These are phyloP conservation scores for Circinella umbellata DNA, from an alignment of 371 early-diverging fungal species.

Conservation along the genomic window DNA sequence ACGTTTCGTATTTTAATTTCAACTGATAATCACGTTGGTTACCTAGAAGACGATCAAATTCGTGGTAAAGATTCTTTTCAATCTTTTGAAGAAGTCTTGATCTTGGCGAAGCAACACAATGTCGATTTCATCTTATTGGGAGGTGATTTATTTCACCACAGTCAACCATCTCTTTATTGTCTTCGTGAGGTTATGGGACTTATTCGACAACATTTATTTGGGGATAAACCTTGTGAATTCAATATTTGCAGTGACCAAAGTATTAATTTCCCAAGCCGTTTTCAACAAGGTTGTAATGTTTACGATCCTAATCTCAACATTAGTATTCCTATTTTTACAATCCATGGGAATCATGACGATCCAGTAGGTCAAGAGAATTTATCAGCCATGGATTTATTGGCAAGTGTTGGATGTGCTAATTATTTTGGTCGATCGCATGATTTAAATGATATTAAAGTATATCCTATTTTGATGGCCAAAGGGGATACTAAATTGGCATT, in stretches of 20 bases:
- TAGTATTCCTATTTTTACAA: slow-evolving; percentile 92
- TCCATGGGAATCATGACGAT: slow-evolving; percentile 99
- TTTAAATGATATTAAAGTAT: slow-evolving; percentile 77
- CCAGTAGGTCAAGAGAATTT: slow-evolving; percentile 88
- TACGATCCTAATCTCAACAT: slow-evolving; percentile 91
- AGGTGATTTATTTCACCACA: slow-evolving; percentile 99
- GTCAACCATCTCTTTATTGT: slow-evolving; percentile 90
- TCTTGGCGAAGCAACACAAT: slow-evolving; percentile 72
- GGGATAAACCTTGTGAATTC: slow-evolving; percentile 75
- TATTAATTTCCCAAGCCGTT: slow-evolving; percentile 73
- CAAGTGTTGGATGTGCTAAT: slow-evolving; percentile 87
- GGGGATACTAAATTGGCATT: slow-evolving; percentile 82
- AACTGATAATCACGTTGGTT: slow-evolving; percentile 99
- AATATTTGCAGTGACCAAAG: slow-evolving; percentile 79
- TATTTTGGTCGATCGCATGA: slow-evolving; percentile 91
- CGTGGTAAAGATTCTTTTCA: slow-evolving; percentile 91
- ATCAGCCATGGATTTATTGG: slow-evolving; percentile 88
- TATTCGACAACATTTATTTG: slow-evolving; percentile 85
- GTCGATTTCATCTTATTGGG: slow-evolving; percentile 97
- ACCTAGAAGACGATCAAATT: slow-evolving; percentile 93
- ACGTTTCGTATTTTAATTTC: slow-evolving; percentile 78
- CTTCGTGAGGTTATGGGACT: slow-evolving; percentile 80
- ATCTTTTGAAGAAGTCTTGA: slow-evolving; percentile 95
- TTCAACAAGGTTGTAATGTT: slow-evolving; percentile 75
- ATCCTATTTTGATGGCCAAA: slow-evolving; percentile 88